Evolutionary conservation across 2,329 filamentous ascomycete genomes (phyloP).

Genomic region (Aspergillus sojae): DNA sequence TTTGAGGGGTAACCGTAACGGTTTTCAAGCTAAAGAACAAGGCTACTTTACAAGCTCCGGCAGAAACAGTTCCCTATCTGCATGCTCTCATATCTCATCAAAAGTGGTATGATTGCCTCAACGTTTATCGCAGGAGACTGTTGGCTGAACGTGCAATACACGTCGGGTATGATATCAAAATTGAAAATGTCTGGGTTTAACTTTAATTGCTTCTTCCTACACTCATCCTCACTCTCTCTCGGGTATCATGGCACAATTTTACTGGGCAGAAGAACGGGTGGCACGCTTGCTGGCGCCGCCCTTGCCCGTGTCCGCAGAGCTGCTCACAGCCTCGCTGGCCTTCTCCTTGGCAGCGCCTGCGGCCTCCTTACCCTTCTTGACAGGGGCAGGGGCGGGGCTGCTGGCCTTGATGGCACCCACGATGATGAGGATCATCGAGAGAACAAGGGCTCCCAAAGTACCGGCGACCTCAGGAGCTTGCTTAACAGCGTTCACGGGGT

Average conservation of each 20-base stretch:
- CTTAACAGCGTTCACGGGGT: constrained; percentile 82
- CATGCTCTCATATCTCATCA: constrained; percentile 5
- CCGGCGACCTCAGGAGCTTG: constrained; percentile 90
- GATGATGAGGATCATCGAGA: constrained; percentile 72
- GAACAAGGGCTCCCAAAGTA: constrained; percentile 70
- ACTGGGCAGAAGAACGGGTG: constrained; percentile 49
- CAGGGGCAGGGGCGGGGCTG: constrained; percentile 64
- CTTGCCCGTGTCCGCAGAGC: constrained; percentile 75
- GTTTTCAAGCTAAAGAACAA: not conserved
- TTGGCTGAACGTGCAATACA: not conserved
- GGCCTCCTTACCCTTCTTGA: constrained; percentile 75
- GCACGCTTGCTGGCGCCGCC: constrained; percentile 64
- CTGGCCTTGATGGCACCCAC: constrained; percentile 67
- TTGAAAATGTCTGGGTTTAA: not conserved
- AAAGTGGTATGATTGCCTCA: not conserved
- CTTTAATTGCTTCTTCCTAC: constrained; percentile 2
- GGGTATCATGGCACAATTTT: constrained; percentile 16
- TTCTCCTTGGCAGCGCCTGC: constrained; percentile 64
- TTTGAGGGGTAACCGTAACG: not conserved
- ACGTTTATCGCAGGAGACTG: not conserved
- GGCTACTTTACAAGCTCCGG: not conserved
- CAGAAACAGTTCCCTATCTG: not conserved
- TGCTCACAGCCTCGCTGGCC: constrained; percentile 64
- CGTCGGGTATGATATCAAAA: not conserved
- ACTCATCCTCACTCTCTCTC: not conserved